Evolutionary conservation across 495 filamentous ascomycete species (phyloP).

Genomic region (Filosporella fistucella): DNA sequence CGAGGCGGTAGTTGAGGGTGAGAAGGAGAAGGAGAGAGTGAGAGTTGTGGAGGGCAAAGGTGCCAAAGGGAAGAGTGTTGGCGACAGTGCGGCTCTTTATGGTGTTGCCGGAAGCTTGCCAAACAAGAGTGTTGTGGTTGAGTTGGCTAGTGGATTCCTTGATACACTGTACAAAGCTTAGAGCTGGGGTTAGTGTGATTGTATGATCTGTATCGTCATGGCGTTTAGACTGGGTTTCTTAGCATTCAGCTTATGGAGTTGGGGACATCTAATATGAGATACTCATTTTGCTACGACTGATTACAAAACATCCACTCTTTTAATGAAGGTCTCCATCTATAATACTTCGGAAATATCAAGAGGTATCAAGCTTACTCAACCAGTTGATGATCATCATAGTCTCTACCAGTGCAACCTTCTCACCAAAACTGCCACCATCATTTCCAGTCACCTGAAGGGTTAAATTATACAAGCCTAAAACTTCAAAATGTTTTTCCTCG

Average conservation of each 20-base stretch:
- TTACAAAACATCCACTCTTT: background rate
- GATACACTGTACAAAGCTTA: conserved; percentile 94
- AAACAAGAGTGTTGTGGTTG: conserved; percentile 90
- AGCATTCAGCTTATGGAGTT: background rate
- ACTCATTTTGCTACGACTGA: background rate
- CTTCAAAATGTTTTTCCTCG: conserved; percentile 33
- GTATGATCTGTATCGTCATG: too few relatives aligned
- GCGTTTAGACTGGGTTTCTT: background rate
- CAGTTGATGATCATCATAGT: conserved; percentile 52
- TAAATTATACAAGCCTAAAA: conserved; percentile 43
- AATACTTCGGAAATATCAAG: conserved; percentile 6
- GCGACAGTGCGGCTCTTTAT: conserved; percentile 86
- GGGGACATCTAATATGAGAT: background rate
- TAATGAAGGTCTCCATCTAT: background rate
- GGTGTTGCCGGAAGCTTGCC: conserved; percentile 93
- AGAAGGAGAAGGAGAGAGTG: conserved; percentile 63
- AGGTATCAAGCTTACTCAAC: conserved; percentile 31
- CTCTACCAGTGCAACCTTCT: conserved; percentile 39
- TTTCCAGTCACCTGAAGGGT: conserved; percentile 40
- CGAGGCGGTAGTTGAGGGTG: conserved; percentile 69
- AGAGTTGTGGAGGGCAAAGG: conserved; percentile 69
- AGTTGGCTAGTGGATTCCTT: conserved; percentile 85
- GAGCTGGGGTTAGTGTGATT: background rate
- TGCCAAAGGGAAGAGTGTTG: conserved; percentile 55
- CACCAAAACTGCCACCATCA: conserved; percentile 40